These are phyloP conservation scores for Albizia julibrissin DNA, from an alignment of 306 rosid species.

Conservation along the genomic window DNA sequence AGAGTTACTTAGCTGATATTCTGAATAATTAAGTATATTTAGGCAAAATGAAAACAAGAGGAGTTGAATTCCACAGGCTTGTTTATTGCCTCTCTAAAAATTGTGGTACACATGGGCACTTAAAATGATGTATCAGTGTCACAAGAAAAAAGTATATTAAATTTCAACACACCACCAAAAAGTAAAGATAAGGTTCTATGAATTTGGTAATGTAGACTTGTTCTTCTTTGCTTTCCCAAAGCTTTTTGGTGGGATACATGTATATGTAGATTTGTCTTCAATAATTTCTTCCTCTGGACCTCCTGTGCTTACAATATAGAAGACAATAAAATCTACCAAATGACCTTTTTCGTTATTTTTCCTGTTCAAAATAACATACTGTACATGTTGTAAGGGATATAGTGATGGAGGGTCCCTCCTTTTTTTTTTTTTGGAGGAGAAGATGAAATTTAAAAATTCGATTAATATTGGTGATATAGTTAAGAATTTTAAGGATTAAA, in stretches of 20 bases:
- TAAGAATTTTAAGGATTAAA: neutral
- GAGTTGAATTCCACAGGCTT: neutral
- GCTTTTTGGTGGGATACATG: constrained; percentile 16
- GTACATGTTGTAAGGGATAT: neutral
- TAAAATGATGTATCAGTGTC: neutral
- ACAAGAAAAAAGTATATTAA: neutral
- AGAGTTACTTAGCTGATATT: neutral
- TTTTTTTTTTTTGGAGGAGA: neutral
- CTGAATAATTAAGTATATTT: neutral
- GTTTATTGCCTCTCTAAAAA: neutral
- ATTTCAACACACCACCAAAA: constrained; percentile 19
- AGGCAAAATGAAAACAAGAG: neutral
- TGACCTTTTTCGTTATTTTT: neutral
- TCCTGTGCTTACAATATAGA: neutral
- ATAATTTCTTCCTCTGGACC: constrained; percentile 3
- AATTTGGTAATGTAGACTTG: constrained; percentile 9
- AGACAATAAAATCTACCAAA: neutral
- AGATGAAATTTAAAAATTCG: neutral
- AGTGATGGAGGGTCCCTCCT: neutral
- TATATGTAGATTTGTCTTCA: neutral
- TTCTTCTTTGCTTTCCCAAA: neutral
- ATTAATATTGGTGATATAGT: neutral
- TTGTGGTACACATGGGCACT: neutral
- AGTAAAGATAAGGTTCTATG: constrained; percentile 30
- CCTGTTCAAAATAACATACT: neutral